Base-by-base conservation (phyloP, 2,329 filamentous ascomycete species). In the Botryotinia convoluta region DNA sequence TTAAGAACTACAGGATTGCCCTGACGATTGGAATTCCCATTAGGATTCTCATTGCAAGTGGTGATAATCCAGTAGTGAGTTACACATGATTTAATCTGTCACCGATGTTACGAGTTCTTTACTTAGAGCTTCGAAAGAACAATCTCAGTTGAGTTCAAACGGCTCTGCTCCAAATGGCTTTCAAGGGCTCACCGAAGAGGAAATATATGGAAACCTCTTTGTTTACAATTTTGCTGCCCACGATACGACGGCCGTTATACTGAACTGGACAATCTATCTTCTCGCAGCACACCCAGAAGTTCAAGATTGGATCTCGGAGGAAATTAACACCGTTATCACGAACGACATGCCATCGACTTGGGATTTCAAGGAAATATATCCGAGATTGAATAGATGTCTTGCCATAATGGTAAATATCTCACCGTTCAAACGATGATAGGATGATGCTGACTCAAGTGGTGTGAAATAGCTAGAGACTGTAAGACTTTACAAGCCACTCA, bases 331-430 rank as follows among this genome's bases (percentile, higher is more conserved):
- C 18, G 74, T 80, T 7, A 72, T 75, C 80, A 82, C 63, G 68
- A 76, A 77, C 39, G 72, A 76, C 20, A 68, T 77, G 7, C 26
- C 70, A 0, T 70, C 80, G 1, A 75, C 79, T 4, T 82, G 81
- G 79, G 78, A 83, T 20, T 85, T 83, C 69, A 62, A 76, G 3
- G 74, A 77, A 3, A 72, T 81, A 14, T 86, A 83, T 71, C 84
- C 84, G 0, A 82, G 80, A 29, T 77, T 87, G 0, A 82, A 81
- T 61, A 79, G 84, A n/a, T 84, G 83, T 60, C 72, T 83, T 4
- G 80, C 83, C 1, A 75, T 84, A 3, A 76, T 86, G 80, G 79
- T 79, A 72, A 60, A 73, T 48, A 29, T 35, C 12, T 5, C 32
- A 32, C 9, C 22, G 4, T 8, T 37, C 22, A 5, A 4, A 54